Evolutionary conservation across 768 basidiomycete genomes (phyloP), one percentile per base, ranked within the genome.

Genomic region (Russula vinacea): DNA sequence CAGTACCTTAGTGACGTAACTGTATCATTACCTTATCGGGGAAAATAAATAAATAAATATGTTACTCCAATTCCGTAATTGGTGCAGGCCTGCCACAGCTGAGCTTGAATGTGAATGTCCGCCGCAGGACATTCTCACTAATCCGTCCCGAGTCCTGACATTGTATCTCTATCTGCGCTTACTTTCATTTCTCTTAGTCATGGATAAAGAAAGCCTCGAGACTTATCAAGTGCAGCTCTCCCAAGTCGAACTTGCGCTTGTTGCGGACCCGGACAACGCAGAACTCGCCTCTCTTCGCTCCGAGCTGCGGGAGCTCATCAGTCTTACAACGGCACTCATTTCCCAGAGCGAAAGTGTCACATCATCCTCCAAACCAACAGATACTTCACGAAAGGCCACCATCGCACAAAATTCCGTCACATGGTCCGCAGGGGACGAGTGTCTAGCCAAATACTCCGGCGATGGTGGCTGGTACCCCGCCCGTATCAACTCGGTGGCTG

Each of bases 401-500:
- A 74, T 78, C 14, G 73, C 74, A 6, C 78, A 81, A 0, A 80
- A 86, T 26, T 72, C 79, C 7, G 79, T 83, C 58, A 75, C 79
- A n/a, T 91, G 86, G 85, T 80, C 81, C 16, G 89, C 91, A 45
- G 93, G 93, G 11, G 90, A 90, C 71, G 92, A 94, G 67, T 90
- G 89, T 71, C 78, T 92, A 32, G 91, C 91, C 32, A 90, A 89
- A 75, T 94, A 92, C 77, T 88, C 90, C 10, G 84, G 82, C 44
- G 94, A 95, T 74, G 88, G 88, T 49, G 78, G 79, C 65, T 94
- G 89, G 86, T 95, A 95, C 74, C 89, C 94, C 47, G 94, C 92
- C 45, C 85, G 91, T 32, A 91, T 96, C 76, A 89, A 87, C 22
- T 88, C 86, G 53, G 81, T 95, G 57, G 89, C 90, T 62, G 93